Conservation (phyloP, 2,329 filamentous ascomycete genomes). For the Trichoderma atrobrunneum region DNA sequence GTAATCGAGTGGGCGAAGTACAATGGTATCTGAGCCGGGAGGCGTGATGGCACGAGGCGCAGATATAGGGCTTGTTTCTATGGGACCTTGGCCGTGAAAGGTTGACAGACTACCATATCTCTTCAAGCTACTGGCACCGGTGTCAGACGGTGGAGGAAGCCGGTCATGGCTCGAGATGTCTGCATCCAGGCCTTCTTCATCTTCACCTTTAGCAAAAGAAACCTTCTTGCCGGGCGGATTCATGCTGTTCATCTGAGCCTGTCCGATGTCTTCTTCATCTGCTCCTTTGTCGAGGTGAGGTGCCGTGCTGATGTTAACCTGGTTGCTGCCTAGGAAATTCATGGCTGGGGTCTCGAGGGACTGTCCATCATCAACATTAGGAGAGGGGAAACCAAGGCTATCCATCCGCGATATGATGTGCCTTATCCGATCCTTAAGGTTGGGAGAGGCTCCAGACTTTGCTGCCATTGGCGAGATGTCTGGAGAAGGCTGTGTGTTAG, state of each 20-base stretch:
- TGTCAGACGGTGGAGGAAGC: too few relatives aligned
- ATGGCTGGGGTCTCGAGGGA: conserved; percentile 64
- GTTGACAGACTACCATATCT: too few relatives aligned
- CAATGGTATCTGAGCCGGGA: too few relatives aligned
- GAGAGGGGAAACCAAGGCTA: conserved; percentile 66
- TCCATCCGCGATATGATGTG: conserved; percentile 72
- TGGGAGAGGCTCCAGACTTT: conserved; percentile 70
- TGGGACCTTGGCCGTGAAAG: too few relatives aligned
- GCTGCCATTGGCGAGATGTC: conserved; percentile 68
- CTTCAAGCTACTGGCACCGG: too few relatives aligned
- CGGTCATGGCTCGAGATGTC: too few relatives aligned
- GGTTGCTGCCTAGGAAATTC: conserved; percentile 60
- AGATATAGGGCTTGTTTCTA: too few relatives aligned
- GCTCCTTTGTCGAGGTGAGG: conserved; percentile 60
- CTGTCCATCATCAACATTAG: conserved; percentile 65
- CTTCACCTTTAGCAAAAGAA: too few relatives aligned
- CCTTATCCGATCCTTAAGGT: conserved; percentile 75
- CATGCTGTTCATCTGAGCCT: conserved; percentile 61
- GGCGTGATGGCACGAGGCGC: too few relatives aligned
- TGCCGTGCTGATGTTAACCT: conserved; percentile 60
- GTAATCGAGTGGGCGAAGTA: too few relatives aligned
- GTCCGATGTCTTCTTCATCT: conserved; percentile 54
- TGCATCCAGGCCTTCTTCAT: too few relatives aligned
- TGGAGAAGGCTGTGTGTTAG: conserved; percentile 62
- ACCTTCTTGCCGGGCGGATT: conserved; percentile 54